These are phyloP conservation scores for Clarkia xantiana DNA, from an alignment of 345 rosid genomes.

Conservation along the genomic window DNA sequence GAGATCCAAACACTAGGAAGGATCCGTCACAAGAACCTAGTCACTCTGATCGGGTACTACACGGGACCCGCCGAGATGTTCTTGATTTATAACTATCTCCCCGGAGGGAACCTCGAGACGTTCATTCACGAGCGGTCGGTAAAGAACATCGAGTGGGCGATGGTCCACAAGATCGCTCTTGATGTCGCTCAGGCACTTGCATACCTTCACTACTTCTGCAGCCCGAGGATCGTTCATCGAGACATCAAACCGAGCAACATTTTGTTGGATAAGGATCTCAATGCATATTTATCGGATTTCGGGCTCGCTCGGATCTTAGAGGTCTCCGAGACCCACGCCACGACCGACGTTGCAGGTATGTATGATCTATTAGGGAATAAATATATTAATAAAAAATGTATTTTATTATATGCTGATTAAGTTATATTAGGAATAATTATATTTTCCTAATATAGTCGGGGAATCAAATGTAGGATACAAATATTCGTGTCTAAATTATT, in stretches of 20 bases:
- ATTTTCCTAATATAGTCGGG: too few relatives aligned
- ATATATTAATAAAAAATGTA: too few relatives aligned
- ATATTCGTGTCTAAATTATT: too few relatives aligned
- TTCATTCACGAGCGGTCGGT: conserved; percentile 40
- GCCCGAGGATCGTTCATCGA: conserved; percentile 56
- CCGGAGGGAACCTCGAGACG: conserved; percentile 59
- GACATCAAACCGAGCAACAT: conserved; percentile 72
- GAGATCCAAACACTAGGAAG: conserved; percentile 52
- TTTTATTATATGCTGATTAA: too few relatives aligned
- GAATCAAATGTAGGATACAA: too few relatives aligned
- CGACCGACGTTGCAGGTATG: conserved; percentile 64
- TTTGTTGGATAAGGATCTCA: conserved; percentile 43
- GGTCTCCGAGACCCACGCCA: conserved; percentile 61
- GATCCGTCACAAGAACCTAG: conserved; percentile 50
- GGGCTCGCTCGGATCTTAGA: conserved; percentile 55
- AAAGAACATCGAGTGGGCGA: conserved; percentile 27
- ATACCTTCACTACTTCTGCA: conserved; percentile 53
- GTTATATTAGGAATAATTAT: too few relatives aligned
- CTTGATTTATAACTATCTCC: conserved; percentile 47
- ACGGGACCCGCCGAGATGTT: conserved; percentile 51
- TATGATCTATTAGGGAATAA: too few relatives aligned
- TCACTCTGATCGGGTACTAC: conserved; percentile 48
- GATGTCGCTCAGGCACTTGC: conserved; percentile 53
- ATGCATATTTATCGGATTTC: conserved; percentile 59
- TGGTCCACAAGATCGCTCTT: conserved; percentile 43